Base-by-base conservation (phyloP, 106 monocot species). In the Acanthochlamys bracteata region DNA sequence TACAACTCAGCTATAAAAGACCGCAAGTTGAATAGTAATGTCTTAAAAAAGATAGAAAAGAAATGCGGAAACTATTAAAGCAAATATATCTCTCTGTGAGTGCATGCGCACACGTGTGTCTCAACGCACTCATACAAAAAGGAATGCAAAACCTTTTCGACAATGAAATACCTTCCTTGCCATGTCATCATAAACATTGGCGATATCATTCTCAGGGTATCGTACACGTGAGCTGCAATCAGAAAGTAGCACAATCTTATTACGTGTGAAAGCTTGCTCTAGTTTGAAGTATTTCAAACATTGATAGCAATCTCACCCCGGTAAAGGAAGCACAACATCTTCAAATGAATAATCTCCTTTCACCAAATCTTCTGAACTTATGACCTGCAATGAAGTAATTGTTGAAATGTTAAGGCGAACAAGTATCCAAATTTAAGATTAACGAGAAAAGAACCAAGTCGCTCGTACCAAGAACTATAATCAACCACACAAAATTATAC, bases 291-390 rank as follows among this genome's bases (percentile, higher is more conserved):
- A 14, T 9, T 1, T 33, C 6, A 33, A 33, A 33, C 33, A 6
- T 49, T 14, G 43, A 43, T 7, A 43, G 17, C 12, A 49, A 49
- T 22, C 73, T 66, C 80, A 90, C 96, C 96, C 96, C n/a, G 96
- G 91, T 62, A 92, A 81, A 77, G 96, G 96, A 79, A 98, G 96
- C 49, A 98, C 84, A 76, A 92, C 79, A 76, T 98, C 96, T 59
- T 88, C 91, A 70, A 92, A 79, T 61, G 78, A 73, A 77, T 88
- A 92, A 39, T 57, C 26, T 43, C 91, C 88, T 69, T 60, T 60
- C 33, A 53, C 40, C 54, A 91, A 60, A 77, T 92, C 96, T 42
- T 78, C 83, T 68, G 73, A 66, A 76, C 71, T 75, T 73, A 92
- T 67, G 79, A 57, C 70, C 96, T 98, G 80, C 24, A 39, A 59